Base-by-base conservation (phyloP, 2,329 filamentous ascomycete genomes). In the Tolypocladium paradoxum region DNA sequence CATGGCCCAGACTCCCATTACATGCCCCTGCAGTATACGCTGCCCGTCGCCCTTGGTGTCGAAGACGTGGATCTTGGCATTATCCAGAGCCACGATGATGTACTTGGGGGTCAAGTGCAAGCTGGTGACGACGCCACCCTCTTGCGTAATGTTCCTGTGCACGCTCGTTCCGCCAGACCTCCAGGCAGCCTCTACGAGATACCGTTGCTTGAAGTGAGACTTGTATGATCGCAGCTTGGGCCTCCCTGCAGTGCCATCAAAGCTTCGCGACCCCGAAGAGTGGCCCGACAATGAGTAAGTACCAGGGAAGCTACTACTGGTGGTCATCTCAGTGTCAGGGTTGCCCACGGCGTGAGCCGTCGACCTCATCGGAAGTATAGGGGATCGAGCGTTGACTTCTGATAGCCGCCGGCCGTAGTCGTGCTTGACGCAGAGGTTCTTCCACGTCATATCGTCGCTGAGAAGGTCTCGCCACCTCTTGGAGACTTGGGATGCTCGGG, bases 1-100 rank as follows among this genome's bases (percentile, higher is more conserved):
- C 92, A 99, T 97, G 49, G 93, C 93, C 93, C 93, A 99, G 22
- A 99, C 93, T 40, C 93, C 93, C 93, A 99, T 99, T 46, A 97
- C 88, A 72, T 99, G 93, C 12, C 93, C 93, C 65, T 93, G 87
- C 31, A 99, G 74, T 2, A 90, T 96, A 67, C 90, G 89, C 62
- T 95, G 84, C 58, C 90, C 84, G 61, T 90, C 85, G 35, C 93
- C 93, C 60, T 93, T 83, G 0, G 90, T 91, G 67, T 97, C 89
- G 66, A 97, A 99, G 29, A 99, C 91, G 69, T 99, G 93, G 47
- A 99, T 99, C 74, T 95, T 95, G 37, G 93, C 92, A 70, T 97
- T 99, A 74, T 99, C 93, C 57, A 99, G 79, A 49, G 93, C 93
- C 58, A 97, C 90, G 48, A 99, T 90, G 63, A 99, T 97, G 71